Evolutionary conservation across 805 yeast genomes (phyloP), one percentile per base, ranked within the genome.

Genomic region (Candida germanica): DNA sequence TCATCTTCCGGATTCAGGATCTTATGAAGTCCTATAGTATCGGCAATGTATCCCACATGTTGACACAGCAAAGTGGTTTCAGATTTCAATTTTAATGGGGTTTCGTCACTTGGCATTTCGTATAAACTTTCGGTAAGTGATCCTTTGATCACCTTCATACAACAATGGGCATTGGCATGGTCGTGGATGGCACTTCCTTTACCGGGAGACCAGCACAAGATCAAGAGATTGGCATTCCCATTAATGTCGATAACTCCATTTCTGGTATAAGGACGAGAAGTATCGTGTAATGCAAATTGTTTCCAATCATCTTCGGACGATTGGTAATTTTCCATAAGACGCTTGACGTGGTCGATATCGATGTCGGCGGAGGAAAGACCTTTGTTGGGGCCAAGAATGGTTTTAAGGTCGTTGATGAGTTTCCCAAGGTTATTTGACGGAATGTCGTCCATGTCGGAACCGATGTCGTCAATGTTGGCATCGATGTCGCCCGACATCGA

Each of bases 161-260:
- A 71, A 58, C 91, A 83, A 58, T 83, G 87, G 9, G 88, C 87
- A 36, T 74, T 69, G 14, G 87, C 85, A 48, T 83, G 91, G 56
- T 81, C 87, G 54, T 83, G 91, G 42, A 83, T 77, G 33, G 75
- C 71, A 15, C 84, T 76, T 17, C 78, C 69, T 48, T 70, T 68
- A 6, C 78, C 77, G 1, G 88, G 87, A 35, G 72, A 69, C 91
- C 91, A 83, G 14, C 81, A 87, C 33, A 83, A 58, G 11, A 83
- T 58, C 35, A 83, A 65, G 38, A 83, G 61, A 49, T 82, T 80
- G 27, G 86, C 96, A 49, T 76, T 77, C 12, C 73, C 73, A 56
- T 85, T 84, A 47, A 86, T 72, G 50, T 83, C 79, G 24, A 73
- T 77, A 19, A 91, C 74, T 2, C 95, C 96, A 52, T 84, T 87